phyloP scores from a whole-genome alignment of 305 asterid species.

The Withania somnifera region DNA sequence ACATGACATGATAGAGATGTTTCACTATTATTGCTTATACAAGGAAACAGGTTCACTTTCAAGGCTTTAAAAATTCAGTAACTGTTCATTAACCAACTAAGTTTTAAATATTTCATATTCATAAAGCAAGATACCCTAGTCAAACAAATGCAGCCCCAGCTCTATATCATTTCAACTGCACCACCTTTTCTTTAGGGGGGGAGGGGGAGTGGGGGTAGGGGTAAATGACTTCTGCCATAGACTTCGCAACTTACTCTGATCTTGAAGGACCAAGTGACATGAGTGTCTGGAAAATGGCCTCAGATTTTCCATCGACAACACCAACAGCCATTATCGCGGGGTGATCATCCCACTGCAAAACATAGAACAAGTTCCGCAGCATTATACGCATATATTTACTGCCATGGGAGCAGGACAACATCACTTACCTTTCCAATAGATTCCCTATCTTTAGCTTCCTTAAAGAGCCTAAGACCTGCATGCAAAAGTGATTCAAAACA shows the following conservation, averaged over 20 bases:
- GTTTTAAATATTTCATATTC: too few relatives aligned
- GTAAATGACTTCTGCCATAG: too few relatives aligned
- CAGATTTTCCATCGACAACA: slow-evolving; percentile 80
- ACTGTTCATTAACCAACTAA: too few relatives aligned
- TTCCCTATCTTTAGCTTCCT: slow-evolving; percentile 91
- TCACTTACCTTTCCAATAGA: slow-evolving; percentile 51
- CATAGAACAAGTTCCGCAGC: slow-evolving; percentile 15
- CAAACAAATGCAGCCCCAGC: too few relatives aligned
- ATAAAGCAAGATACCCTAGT: too few relatives aligned
- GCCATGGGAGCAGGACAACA: slow-evolving; percentile 1
- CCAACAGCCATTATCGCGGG: slow-evolving; percentile 99
- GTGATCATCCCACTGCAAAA: slow-evolving; percentile 81
- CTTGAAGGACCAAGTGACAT: slow-evolving; percentile 98
- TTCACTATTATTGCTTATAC: too few relatives aligned
- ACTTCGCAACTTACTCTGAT: slow-evolving; percentile 62
- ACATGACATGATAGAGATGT: not conserved
- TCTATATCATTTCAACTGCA: too few relatives aligned
- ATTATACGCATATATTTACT: slow-evolving; percentile 7
- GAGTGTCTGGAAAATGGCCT: slow-evolving; percentile 90
- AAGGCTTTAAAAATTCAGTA: too few relatives aligned
- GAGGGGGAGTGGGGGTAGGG: too few relatives aligned
- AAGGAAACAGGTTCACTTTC: too few relatives aligned
- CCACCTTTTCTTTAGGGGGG: too few relatives aligned
- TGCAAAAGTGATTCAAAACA: slow-evolving; percentile 10
- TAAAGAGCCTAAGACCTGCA: slow-evolving; percentile 85